These are phyloP conservation scores for Malassezia sp. DNA, from an alignment of 1,284 basidiomycete genomes.

Conservation along the genomic window DNA sequence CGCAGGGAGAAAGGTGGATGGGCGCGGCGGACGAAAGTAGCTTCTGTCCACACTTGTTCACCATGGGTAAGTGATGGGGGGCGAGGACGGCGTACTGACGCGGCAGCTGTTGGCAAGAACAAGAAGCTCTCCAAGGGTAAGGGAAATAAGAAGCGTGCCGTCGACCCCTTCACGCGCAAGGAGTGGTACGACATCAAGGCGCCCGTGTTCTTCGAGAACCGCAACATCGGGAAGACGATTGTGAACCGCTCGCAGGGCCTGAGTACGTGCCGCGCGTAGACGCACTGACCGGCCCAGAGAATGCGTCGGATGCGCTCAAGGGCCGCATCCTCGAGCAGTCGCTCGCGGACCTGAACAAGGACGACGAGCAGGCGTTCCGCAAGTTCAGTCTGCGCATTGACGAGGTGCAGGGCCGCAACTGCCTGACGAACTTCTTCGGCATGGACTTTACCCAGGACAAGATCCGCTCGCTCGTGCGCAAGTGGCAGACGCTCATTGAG, in stretches of 20 bases:
- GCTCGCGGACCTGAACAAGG: constrained; percentile 95
- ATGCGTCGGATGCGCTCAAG: constrained; percentile 96
- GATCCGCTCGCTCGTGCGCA: constrained; percentile 96
- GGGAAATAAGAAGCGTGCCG: constrained; percentile 97
- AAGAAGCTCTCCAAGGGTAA: constrained; percentile 99
- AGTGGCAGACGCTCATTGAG: constrained; percentile 99
- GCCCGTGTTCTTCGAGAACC: constrained; percentile 91
- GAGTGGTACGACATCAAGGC: constrained; percentile 99
- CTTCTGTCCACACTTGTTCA: constrained; percentile 15
- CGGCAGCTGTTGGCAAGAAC: constrained; percentile 58
- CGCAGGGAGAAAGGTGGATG: not conserved
- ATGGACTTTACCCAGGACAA: constrained; percentile 99
- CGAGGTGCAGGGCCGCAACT: constrained; percentile 97
- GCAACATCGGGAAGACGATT: constrained; percentile 95
- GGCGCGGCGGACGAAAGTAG: not conserved
- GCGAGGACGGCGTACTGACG: not conserved
- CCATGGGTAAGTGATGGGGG: constrained; percentile 7
- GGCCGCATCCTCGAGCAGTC: constrained; percentile 94
- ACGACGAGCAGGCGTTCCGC: constrained; percentile 98
- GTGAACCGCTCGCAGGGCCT: constrained; percentile 96
- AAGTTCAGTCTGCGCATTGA: constrained; percentile 98
- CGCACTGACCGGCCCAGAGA: constrained; percentile 55
- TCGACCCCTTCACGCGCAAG: constrained; percentile 99
- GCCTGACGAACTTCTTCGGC: constrained; percentile 98
- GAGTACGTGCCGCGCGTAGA: constrained; percentile 57